A percentile compares a stretch with the other conserved stretches of the same genome.
Evolutionary conservation across 805 yeast genomes (phyloP).

Genomic region (Candida pseudofarinosa): DNA sequence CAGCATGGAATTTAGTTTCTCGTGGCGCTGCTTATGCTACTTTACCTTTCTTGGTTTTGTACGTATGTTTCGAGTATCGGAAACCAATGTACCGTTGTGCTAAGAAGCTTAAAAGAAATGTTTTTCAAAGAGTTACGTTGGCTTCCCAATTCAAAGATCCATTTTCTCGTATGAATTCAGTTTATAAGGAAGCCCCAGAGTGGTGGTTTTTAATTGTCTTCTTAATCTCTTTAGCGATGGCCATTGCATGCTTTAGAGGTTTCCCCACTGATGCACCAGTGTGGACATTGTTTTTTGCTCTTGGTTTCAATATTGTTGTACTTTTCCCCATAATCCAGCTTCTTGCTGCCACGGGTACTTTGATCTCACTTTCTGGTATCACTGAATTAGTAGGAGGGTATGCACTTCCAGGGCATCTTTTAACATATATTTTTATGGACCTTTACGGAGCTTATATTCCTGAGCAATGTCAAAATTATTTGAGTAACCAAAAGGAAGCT

Average conservation of each 20-base stretch:
- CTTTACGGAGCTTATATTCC: constrained; percentile 52
- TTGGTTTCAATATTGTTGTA: constrained; percentile 48
- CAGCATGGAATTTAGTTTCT: constrained; percentile 22
- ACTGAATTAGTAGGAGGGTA: constrained; percentile 57
- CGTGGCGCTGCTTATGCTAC: constrained; percentile 16
- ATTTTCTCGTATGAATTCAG: constrained; percentile 26
- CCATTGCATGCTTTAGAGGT: constrained; percentile 24
- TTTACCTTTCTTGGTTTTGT: constrained; percentile 1
- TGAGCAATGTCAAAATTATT: constrained; percentile 53
- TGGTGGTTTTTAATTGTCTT: constrained; percentile 25
- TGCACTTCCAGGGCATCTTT: constrained; percentile 53
- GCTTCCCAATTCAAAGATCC: constrained; percentile 14
- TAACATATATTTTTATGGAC: constrained; percentile 49
- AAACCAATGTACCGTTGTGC: neutral
- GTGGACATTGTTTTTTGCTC: constrained; percentile 54
- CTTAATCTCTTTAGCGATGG: constrained; percentile 25
- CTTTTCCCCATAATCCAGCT: constrained; percentile 39
- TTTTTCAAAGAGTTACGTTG: neutral
- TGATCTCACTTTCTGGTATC: constrained; percentile 41
- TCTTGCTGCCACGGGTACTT: neutral
- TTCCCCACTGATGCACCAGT: constrained; percentile 50
- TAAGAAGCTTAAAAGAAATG: neutral
- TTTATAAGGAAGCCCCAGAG: constrained; percentile 34
- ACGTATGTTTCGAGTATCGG: neutral
- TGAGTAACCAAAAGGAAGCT: constrained; percentile 14